Percentiles rank a stretch among this genome's conserved stretches.
Conservation (phyloP, 352 stramenopile species). For the Pythium oligandrum region DNA sequence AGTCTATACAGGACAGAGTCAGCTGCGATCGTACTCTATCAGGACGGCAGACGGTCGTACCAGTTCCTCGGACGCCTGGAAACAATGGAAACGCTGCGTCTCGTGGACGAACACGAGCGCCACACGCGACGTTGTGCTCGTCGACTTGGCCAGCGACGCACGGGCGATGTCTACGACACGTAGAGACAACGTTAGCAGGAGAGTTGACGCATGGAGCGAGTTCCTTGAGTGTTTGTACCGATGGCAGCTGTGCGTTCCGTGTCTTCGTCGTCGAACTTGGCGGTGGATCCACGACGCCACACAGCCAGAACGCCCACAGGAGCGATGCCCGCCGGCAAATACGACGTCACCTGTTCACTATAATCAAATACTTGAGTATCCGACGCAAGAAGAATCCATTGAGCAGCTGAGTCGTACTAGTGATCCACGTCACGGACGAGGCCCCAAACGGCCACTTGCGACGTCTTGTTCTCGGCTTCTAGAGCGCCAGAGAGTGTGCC, state of each 20-base stretch:
- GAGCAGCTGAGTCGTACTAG: not conserved
- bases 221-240: no score
- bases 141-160: no score
- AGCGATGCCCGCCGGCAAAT: constrained; percentile 23
- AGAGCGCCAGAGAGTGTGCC: constrained; percentile 11
- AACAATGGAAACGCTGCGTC: constrained; percentile 12
- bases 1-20: not conserved
- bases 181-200: no score
- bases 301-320: constrained; percentile 23
- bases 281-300: constrained; percentile 8
- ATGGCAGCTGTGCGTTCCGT: not conserved
- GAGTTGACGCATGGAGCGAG: no score
- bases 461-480: constrained; percentile 3
- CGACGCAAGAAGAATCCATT: no score
- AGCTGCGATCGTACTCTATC: constrained; percentile 1
- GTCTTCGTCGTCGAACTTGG: constrained; percentile 4
- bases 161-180: no score
- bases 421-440: constrained; percentile 3
- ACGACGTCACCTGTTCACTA: constrained; percentile 11
- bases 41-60: constrained; percentile 1
- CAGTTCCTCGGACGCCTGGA: constrained; percentile 1
- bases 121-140: not conserved
- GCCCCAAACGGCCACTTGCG: constrained; percentile 9
- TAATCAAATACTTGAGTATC: not conserved
- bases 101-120: constrained; percentile 21